Conservation (phyloP, 2,329 filamentous ascomycete species). For the Microdochium nivale region DNA sequence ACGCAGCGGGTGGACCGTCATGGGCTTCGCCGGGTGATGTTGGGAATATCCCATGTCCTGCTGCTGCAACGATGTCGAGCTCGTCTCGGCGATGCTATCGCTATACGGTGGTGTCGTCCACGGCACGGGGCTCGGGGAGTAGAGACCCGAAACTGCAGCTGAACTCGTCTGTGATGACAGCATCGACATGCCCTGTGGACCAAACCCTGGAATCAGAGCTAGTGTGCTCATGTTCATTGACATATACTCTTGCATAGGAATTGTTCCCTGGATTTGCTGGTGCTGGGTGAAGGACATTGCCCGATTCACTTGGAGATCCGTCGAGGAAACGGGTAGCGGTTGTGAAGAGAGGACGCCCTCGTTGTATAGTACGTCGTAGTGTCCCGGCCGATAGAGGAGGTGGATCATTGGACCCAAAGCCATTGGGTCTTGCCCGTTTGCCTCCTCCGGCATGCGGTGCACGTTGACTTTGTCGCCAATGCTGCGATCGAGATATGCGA, state of each 20-base stretch:
- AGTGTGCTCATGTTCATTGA: slow-evolving; percentile 33
- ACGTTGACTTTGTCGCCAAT: slow-evolving; percentile 67
- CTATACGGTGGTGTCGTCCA: slow-evolving; percentile 30
- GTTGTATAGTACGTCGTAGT: slow-evolving; percentile 89
- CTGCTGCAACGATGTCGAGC: slow-evolving; percentile 8
- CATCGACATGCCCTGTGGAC: slow-evolving; percentile 19
- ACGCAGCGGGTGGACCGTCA: slow-evolving; percentile 29
- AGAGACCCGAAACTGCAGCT: slow-evolving; percentile 22
- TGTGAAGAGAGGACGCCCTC: slow-evolving; percentile 14
- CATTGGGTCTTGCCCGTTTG: slow-evolving; percentile 33
- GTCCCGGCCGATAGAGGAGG: slow-evolving; percentile 62
- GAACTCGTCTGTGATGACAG: slow-evolving; percentile 22
- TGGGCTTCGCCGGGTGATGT: slow-evolving; percentile 15
- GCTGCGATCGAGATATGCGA: slow-evolving; percentile 86
- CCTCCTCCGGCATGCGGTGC: slow-evolving; percentile 53
- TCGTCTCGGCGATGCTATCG: slow-evolving; percentile 21
- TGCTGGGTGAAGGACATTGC: slow-evolving; percentile 37
- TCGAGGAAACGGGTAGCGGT: slow-evolving; percentile 17
- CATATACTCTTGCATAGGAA: slow-evolving; percentile 31
- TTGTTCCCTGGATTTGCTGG: slow-evolving; percentile 31
- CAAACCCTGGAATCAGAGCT: slow-evolving; percentile 38
- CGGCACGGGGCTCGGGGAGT: slow-evolving; percentile 9
- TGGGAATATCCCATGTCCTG: slow-evolving; percentile 9
- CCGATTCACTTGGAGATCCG: slow-evolving; percentile 43
- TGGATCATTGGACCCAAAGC: slow-evolving; percentile 43